Conservation (phyloP, 2,329 filamentous ascomycete genomes). For the Fusarium caatingaense region DNA sequence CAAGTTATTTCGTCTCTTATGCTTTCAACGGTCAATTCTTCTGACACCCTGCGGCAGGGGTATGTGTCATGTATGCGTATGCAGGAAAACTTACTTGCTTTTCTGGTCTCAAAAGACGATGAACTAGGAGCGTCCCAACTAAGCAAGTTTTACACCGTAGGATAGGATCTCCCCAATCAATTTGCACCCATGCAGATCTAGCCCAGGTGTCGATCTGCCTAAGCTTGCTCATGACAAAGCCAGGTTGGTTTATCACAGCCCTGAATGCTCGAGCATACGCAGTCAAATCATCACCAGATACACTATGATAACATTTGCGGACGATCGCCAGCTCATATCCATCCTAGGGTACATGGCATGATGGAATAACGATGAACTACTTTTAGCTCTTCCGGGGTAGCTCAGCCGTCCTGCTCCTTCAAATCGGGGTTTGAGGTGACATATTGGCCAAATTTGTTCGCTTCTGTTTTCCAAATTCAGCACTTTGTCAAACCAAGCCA, state of each 20-base stretch:
- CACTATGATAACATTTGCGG: not conserved
- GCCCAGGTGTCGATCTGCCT: not conserved
- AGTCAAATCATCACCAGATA: not conserved
- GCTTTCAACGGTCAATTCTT: no score
- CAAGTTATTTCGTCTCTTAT: no score
- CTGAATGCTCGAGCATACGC: not conserved
- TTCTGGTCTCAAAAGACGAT: not conserved
- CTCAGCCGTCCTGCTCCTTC: conserved; percentile 24
- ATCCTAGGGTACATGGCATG: not conserved
- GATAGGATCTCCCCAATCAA: not conserved
- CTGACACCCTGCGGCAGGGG: no score
- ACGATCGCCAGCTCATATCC: not conserved
- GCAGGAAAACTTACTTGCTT: not conserved
- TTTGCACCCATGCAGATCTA: not conserved
- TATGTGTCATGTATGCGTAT: not conserved
- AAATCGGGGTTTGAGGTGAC: conserved; percentile 26
- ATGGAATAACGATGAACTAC: conserved; percentile 8
- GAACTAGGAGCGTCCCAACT: not conserved
- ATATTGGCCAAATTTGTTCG: conserved; percentile 52
- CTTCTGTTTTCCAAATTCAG: conserved; percentile 56
- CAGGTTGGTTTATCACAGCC: not conserved
- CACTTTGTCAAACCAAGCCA: conserved; percentile 38
- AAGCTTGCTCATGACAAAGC: not conserved
- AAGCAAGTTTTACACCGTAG: not conserved
- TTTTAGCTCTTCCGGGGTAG: conserved; percentile 5